Evolutionary conservation across 441 rosid genomes (phyloP).

Genomic region (Metrosideros polymorpha): DNA sequence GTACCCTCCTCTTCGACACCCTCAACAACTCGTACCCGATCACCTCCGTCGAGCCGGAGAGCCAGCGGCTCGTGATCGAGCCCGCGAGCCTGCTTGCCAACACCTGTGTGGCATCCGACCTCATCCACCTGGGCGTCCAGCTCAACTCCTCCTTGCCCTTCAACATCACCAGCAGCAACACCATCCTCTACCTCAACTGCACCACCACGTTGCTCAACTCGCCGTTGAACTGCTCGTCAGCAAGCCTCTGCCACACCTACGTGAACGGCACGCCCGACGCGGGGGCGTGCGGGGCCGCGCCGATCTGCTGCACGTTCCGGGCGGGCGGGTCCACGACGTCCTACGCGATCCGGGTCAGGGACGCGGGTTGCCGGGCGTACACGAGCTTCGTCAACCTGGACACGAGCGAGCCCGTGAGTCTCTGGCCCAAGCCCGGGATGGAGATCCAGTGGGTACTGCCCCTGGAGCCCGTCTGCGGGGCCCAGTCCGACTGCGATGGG

Average conservation of each 20-base stretch:
- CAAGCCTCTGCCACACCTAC: slow-evolving; percentile 41
- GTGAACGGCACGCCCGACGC: background rate
- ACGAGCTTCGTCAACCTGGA: slow-evolving; percentile 43
- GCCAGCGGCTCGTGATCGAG: slow-evolving; percentile 31
- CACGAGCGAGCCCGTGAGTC: slow-evolving; percentile 11
- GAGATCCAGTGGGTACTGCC: slow-evolving; percentile 47
- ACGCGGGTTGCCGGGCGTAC: slow-evolving; percentile 37
- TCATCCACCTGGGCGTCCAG: slow-evolving; percentile 25
- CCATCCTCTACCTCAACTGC: slow-evolving; percentile 45
- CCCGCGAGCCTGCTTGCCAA: slow-evolving; percentile 26
- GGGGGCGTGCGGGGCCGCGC: slow-evolving; percentile 10
- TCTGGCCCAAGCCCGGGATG: slow-evolving; percentile 48
- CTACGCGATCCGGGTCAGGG: slow-evolving; percentile 26
- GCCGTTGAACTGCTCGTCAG: slow-evolving; percentile 28
- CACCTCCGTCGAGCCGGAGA: slow-evolving; percentile 19
- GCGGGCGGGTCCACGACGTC: slow-evolving; percentile 41
- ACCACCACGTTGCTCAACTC: slow-evolving; percentile 14
- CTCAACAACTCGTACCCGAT: slow-evolving; percentile 37
- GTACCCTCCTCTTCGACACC: slow-evolving; percentile 24
- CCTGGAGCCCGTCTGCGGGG: slow-evolving; percentile 23
- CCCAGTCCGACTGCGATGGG: slow-evolving; percentile 28
- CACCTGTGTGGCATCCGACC: slow-evolving; percentile 38
- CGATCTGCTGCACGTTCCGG: slow-evolving; percentile 28
- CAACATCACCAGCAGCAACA: slow-evolving; percentile 44
- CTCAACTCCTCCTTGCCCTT: slow-evolving; percentile 36